Evolutionary conservation across 192 early-diverging fungal genomes (phyloP).

Genomic region (Umbelopsis sp.): DNA sequence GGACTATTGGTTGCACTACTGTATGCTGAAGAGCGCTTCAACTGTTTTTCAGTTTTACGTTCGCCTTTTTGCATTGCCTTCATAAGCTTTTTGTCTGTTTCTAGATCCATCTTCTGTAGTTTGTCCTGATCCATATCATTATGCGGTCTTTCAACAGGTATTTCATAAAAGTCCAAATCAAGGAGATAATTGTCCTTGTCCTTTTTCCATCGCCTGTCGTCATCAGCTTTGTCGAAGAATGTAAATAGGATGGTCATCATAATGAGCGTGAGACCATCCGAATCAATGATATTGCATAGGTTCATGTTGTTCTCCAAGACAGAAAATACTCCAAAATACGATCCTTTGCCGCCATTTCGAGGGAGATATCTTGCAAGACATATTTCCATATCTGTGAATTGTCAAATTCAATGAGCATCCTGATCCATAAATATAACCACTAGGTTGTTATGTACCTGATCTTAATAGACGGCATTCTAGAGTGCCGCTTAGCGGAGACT

Average conservation of each 20-base stretch:
- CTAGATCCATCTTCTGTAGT: background rate
- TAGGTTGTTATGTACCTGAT: background rate
- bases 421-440: too few relatives aligned
- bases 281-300: background rate
- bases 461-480: conserved; percentile 22
- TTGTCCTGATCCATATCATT: conserved; percentile 2
- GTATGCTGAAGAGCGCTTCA: conserved; percentile 18
- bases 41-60: background rate
- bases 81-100: conserved; percentile 1
- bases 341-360: conserved; percentile 21
- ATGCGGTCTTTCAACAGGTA: background rate
- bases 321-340: conserved; percentile 27
- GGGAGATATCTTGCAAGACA: conserved; percentile 28
- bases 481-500: conserved; percentile 8
- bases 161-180: conserved; percentile 1
- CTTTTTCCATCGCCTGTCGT: background rate
- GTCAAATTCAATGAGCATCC: background rate
- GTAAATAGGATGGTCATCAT: conserved; percentile 24
- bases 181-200: conserved; percentile 2
- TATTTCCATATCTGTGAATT: conserved; percentile 19
- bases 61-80: conserved; percentile 12
- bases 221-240: conserved; percentile 27
- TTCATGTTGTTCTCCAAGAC: conserved; percentile 15
- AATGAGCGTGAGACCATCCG: background rate
- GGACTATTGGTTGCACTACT: conserved; percentile 8